Evolutionary conservation across 345 rosid genomes (phyloP).

Genomic region (Litchi chinensis): DNA sequence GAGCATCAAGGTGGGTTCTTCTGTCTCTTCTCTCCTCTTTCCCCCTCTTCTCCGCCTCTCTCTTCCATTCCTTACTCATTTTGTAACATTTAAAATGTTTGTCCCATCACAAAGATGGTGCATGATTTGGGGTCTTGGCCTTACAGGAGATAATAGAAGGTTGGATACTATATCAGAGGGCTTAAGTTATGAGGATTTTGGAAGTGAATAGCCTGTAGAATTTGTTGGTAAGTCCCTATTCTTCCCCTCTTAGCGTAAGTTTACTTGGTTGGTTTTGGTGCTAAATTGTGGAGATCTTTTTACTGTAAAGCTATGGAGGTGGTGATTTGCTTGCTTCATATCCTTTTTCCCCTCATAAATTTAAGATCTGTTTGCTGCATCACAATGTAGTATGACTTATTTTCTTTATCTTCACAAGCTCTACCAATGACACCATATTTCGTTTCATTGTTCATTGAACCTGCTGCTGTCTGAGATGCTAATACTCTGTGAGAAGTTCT

Average conservation of each 20-base stretch:
- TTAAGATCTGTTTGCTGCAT: background rate
- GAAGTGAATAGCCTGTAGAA: slow-evolving; percentile 53
- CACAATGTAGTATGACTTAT: background rate
- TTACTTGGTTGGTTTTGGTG: background rate
- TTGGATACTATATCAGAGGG: slow-evolving; percentile 90
- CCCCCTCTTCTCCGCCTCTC: background rate
- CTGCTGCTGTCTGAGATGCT: background rate
- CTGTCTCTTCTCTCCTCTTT: background rate
- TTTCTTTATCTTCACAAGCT: background rate
- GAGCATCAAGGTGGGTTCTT: slow-evolving; percentile 58
- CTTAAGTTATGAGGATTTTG: slow-evolving; percentile 74
- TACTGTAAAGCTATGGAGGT: background rate
- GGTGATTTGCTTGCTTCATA: background rate
- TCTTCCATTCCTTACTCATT: background rate
- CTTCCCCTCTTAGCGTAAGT: background rate
- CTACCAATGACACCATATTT: no score
- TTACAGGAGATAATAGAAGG: slow-evolving; percentile 72
- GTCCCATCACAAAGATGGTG: background rate
- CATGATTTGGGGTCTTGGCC: slow-evolving; percentile 29
- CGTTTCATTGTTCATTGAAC: background rate
- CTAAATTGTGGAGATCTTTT: background rate
- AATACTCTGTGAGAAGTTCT: background rate
- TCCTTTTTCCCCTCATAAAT: background rate
- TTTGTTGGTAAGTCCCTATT: slow-evolving; percentile 23
- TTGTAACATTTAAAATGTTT: background rate